Evolutionary conservation across 257 asterid species (phyloP).

Genomic region (Paraleonurus japonicus): DNA sequence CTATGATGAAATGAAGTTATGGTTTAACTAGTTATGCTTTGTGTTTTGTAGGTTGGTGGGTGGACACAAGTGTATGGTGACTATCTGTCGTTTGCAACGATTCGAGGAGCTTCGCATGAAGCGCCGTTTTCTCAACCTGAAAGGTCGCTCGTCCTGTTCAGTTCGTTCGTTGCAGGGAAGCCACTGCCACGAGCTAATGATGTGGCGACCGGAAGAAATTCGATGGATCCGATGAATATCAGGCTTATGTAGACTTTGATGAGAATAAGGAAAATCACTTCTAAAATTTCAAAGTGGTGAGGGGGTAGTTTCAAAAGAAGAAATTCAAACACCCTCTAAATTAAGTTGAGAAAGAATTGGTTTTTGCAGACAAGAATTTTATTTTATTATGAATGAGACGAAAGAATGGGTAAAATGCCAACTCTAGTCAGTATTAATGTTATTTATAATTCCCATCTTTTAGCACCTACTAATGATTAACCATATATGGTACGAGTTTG

Average conservation of each 20-base stretch:
- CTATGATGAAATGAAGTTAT: background rate
- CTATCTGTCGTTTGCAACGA: constrained; percentile 65
- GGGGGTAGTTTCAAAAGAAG: too few species aligned
- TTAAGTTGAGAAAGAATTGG: background rate
- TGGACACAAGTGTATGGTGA: constrained; percentile 72
- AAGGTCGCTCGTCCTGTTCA: constrained; percentile 65
- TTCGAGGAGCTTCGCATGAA: constrained; percentile 87
- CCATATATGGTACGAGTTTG: background rate
- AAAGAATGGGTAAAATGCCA: background rate
- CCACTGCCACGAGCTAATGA: constrained; percentile 42
- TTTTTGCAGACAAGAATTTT: background rate
- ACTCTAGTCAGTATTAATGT: background rate
- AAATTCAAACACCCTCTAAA: too few species aligned
- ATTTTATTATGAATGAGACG: background rate
- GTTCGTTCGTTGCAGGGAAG: constrained; percentile 57
- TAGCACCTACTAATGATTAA: background rate
- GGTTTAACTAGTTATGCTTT: background rate
- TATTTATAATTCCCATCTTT: background rate
- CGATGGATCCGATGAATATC: background rate
- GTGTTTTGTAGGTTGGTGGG: constrained; percentile 58
- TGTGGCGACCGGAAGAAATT: background rate
- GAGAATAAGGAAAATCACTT: background rate
- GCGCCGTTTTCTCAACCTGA: constrained; percentile 82
- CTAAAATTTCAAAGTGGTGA: too few species aligned
- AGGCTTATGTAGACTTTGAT: constrained; percentile 17